These are phyloP conservation scores for Xerocomellus dryophilus DNA, from an alignment of 768 basidiomycete genomes.

Conservation along the genomic window DNA sequence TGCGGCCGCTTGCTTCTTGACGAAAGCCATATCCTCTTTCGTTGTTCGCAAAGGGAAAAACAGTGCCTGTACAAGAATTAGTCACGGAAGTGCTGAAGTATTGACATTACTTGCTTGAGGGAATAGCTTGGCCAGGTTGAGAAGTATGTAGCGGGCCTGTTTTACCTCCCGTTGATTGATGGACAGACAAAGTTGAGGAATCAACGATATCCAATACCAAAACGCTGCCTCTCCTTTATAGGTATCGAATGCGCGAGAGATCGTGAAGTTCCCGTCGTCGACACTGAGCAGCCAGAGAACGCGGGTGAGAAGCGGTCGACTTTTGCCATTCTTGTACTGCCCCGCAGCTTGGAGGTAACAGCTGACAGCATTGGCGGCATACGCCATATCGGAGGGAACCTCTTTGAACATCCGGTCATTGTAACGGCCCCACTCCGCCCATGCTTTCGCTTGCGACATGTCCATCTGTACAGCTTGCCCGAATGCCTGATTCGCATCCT, in stretches of 20 bases:
- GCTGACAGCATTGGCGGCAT: conserved; percentile 89
- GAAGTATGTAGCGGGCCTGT: conserved; percentile 83
- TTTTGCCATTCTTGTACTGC: conserved; percentile 90
- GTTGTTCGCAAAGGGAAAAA: conserved; percentile 93
- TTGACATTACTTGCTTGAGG: conserved; percentile 67
- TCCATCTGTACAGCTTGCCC: conserved; percentile 96
- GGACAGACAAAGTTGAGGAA: conserved; percentile 89
- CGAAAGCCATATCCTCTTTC: conserved; percentile 60
- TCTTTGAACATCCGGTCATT: conserved; percentile 95
- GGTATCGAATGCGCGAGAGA: conserved; percentile 83
- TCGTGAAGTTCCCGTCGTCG: conserved; percentile 71
- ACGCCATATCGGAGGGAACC: conserved; percentile 62
- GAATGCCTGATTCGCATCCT: conserved; percentile 90
- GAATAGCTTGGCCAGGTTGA: conserved; percentile 85
- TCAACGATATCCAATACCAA: conserved; percentile 99
- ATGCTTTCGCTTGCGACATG: conserved; percentile 90
- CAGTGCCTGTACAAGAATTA: conserved; percentile 58
- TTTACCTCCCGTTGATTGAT: conserved; percentile 90
- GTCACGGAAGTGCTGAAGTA: background rate
- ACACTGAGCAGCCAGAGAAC: conserved; percentile 96
- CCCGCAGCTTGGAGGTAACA: conserved; percentile 98
- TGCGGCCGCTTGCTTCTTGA: conserved; percentile 42
- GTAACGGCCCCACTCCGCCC: conserved; percentile 97
- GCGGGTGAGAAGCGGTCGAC: conserved; percentile 84
- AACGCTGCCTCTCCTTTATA: conserved; percentile 96